phyloP scores from a whole-genome alignment of 2,329 filamentous ascomycete species.

The Celoporthe dispersa region DNA sequence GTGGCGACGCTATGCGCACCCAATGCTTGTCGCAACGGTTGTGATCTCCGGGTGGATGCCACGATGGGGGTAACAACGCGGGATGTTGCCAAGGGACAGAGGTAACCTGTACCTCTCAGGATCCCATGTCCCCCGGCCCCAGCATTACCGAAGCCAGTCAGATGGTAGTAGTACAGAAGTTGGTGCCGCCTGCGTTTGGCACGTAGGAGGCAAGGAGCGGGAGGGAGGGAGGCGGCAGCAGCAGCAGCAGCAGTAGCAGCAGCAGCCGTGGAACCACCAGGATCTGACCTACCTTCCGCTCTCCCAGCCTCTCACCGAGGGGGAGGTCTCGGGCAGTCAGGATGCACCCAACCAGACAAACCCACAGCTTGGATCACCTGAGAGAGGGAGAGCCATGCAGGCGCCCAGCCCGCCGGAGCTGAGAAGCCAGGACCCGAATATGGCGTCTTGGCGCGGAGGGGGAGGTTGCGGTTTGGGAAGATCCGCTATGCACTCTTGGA shows the following conservation, averaged over 20 bases:
- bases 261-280: not conserved
- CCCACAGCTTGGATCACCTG: conserved; percentile 4
- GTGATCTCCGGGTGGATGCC: conserved; percentile 19
- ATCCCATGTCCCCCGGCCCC: not conserved
- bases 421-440: conserved; percentile 21
- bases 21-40: conserved; percentile 19
- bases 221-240: not conserved
- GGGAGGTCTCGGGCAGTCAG: not conserved
- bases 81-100: not conserved
- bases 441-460: conserved; percentile 23
- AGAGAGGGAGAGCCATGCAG: conserved; percentile 9
- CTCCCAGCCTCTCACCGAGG: not conserved
- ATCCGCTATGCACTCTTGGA: conserved; percentile 3
- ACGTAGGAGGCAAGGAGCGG: too few species aligned
- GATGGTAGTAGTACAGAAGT: not conserved
- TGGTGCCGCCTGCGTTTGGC: not conserved
- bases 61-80: conserved; percentile 18
- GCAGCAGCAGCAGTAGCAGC: not conserved
- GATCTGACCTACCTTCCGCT: not conserved
- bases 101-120: not conserved
- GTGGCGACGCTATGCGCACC: not conserved
- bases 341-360: conserved; percentile 23
- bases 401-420: conserved; percentile 12
- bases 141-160: not conserved
- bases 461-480: not conserved